Base-by-base conservation (phyloP, 805 yeast species). In the Candida vaughaniae region DNA sequence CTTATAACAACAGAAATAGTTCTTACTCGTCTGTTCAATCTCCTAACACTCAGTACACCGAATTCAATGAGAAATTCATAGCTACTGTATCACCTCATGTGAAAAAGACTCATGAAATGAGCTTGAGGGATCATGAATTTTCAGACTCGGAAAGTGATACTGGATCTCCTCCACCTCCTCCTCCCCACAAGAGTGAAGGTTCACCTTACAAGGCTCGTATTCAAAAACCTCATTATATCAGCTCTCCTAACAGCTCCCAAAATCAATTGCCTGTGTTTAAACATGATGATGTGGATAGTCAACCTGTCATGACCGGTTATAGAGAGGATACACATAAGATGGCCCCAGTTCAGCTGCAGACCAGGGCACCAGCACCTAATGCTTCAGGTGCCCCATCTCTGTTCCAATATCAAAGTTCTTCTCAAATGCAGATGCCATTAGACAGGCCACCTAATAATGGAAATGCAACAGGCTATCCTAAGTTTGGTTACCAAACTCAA, bases 21-120 rank as follows among this genome's bases (percentile, higher is more conserved):
- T 57, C 65, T 33, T 52, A 58, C 42, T 60, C 71, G 2, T 62
- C 70, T 3, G 69, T 66, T 25, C 65, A 62, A 37, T 60, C 69
- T 4, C 73, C 74, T 6, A 58, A 56, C 58, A 64, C 73, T 1
- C 74, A 68, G 43, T 67, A 64, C 42, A 47, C 60, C 34, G 71
- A 68, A 46, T 64, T 68, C 49, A 65, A 58, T 43, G 55, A 60
- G 37, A 71, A 66, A 38, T 64, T 65, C 46, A 48, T 15, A 14
- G 37, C 44, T 6, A 25, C 39, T 18, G 28, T 45, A 6, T 35
- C 48, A 7, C 48, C 48, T 10, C 29, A 29, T 15, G 16, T 28
- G 10, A 32, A 37, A 14, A 41, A 33, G 14, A 29, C 19, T n/a
- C 20, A 22, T 8, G 36, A 33, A 12, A 25, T 27, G 16, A 15